Conservation (phyloP, 225 moss, liverwort and hornwort genomes). For the Polytrichum commune region DNA sequence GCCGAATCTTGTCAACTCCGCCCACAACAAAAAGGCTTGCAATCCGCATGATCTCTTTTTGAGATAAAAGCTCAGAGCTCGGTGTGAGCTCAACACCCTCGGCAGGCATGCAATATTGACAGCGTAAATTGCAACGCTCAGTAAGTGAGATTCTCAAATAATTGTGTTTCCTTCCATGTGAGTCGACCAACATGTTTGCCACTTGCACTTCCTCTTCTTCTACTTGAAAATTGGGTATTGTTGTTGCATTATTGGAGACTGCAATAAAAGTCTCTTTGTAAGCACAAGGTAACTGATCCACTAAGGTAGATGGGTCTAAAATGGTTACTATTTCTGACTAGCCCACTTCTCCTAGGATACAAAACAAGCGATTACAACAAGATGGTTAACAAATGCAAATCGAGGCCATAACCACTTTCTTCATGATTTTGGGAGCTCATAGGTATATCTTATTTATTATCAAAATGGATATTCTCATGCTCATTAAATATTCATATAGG, state of each 20-base stretch:
- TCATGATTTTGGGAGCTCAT: too few relatives aligned
- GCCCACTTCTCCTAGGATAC: too few relatives aligned
- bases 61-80: conserved; percentile 49
- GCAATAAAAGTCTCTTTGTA: neutral
- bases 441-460: too few relatives aligned
- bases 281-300: too few relatives aligned
- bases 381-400: too few relatives aligned
- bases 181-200: conserved; percentile 83
- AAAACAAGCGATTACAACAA: too few relatives aligned
- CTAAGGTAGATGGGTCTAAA: too few relatives aligned
- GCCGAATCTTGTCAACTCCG: conserved; percentile 88
- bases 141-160: conserved; percentile 94
- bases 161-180: conserved; percentile 83
- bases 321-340: too few relatives aligned
- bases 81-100: conserved; percentile 87
- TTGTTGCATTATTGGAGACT: conserved; percentile 15
- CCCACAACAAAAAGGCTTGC: conserved; percentile 83
- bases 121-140: conserved; percentile 94
- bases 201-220: conserved; percentile 36
- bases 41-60: conserved; percentile 71
- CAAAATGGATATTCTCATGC: too few relatives aligned
- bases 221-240: conserved; percentile 11
- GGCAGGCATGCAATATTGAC: conserved; percentile 97
- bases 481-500: too few relatives aligned
- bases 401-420: too few relatives aligned